Evolutionary conservation across 345 rosid genomes (phyloP).

Genomic region (Bretschneidera sinensis): DNA sequence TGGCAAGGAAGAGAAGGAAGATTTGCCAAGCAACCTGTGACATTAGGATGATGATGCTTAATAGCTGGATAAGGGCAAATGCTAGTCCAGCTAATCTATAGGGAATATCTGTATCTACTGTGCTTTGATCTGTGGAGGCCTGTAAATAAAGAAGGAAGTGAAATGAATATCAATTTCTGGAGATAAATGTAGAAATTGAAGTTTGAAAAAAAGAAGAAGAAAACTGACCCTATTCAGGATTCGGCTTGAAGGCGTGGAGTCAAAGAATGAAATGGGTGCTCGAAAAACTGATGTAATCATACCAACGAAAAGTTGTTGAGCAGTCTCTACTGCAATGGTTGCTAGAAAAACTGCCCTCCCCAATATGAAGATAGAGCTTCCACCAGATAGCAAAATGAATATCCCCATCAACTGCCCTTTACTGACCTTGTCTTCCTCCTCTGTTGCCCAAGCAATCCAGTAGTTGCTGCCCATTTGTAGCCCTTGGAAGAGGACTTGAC

Average conservation of each 20-base stretch:
- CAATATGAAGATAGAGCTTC: conserved; percentile 59
- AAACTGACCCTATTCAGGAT: conserved; percentile 58
- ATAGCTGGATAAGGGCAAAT: conserved; percentile 68
- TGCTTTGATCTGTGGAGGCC: conserved; percentile 74
- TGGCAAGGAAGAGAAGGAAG: conserved; percentile 47
- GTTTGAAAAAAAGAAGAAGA: not conserved
- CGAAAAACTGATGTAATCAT: conserved; percentile 58
- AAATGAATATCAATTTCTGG: too few relatives aligned
- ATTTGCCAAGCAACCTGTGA: conserved; percentile 65
- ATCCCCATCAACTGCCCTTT: conserved; percentile 39
- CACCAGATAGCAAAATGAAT: conserved; percentile 50
- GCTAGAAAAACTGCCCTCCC: conserved; percentile 62
- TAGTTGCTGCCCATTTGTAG: conserved; percentile 67
- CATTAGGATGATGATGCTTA: conserved; percentile 60
- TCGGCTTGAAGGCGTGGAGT: conserved; percentile 66
- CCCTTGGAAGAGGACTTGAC: conserved; percentile 59
- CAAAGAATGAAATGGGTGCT: conserved; percentile 65
- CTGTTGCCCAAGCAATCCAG: conserved; percentile 76
- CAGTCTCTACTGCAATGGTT: conserved; percentile 52
- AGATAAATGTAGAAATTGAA: not conserved
- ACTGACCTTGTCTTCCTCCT: conserved; percentile 27
- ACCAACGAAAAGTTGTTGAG: conserved; percentile 50
- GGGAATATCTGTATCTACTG: conserved; percentile 71
- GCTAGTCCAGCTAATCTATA: conserved; percentile 70
- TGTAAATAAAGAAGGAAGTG: conserved; percentile 17